phyloP scores from a whole-genome alignment of 2,329 filamentous ascomycete species.

The Xylariaceae sp. region DNA sequence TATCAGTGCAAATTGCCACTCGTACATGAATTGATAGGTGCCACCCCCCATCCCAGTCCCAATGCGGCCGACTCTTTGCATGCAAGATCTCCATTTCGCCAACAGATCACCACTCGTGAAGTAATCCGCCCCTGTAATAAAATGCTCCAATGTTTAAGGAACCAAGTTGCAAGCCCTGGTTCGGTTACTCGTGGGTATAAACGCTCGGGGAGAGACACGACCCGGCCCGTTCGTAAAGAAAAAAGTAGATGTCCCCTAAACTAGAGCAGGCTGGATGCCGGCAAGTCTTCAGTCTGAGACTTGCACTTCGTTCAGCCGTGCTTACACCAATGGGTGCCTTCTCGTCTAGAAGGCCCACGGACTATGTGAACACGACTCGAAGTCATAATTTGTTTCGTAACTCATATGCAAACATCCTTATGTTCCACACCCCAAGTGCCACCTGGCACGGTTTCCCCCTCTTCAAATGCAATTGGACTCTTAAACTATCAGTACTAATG shows the following conservation, averaged over 20 bases:
- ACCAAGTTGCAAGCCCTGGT: not conserved
- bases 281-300: not conserved
- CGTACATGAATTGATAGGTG: slow-evolving; percentile 18
- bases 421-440: slow-evolving; percentile 4
- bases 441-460: not conserved
- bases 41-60: slow-evolving; percentile 14
- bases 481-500: not conserved
- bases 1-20: slow-evolving; percentile 19
- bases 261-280: not conserved
- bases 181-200: slow-evolving; percentile 1
- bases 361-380: not conserved
- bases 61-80: slow-evolving; percentile 19
- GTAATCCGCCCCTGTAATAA: slow-evolving; percentile 4
- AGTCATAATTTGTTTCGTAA: slow-evolving; percentile 9
- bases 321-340: not conserved
- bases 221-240: not conserved
- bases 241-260: not conserved
- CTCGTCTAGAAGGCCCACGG: not conserved
- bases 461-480: not conserved
- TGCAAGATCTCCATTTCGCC: slow-evolving; percentile 13
- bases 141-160: not conserved
- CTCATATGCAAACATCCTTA: slow-evolving; percentile 7
- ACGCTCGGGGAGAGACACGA: not conserved
- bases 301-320: not conserved
- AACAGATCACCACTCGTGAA: slow-evolving; percentile 5